Base-by-base conservation (phyloP, 2,329 filamentous ascomycete genomes). In the Penicillium sclerotigenum region DNA sequence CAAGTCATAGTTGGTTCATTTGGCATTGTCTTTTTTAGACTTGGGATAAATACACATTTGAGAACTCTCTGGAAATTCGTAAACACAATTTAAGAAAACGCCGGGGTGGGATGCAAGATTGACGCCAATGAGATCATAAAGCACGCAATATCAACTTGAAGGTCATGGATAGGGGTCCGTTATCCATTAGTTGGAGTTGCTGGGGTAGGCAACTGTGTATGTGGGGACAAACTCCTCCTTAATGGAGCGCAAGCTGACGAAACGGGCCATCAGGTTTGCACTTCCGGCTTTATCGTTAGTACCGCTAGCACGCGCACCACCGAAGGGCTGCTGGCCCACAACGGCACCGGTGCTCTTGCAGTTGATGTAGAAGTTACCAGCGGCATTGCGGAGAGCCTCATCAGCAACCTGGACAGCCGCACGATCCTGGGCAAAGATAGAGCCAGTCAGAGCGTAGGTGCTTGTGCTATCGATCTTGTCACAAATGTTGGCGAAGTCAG, bases 221-320 rank as follows among this genome's bases (percentile, higher is more conserved):
- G 83, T 86, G 4, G 83, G 76, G 59, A 77, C 75, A 66, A 90
- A 91, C 78, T 91, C 88, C 80, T 91, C 88, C 83, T 89, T 89
- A 67, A 89, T 82, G 41, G 83, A 84, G 60, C 86, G 78, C 68
- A 83, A 75, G 71, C 85, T 88, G 53, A 88, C 85, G 70, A 89
- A 89, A 46, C 87, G 79, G 55, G 78, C 81, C 64, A 89, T 72
- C 59, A 89, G 72, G 72, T 84, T 85, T 63, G 79, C 73, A 67
- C 84, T 87, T 34, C 87, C 87, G 16, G 87, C 86, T 80, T 89
- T 89, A 75, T 89, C 87, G 70, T 89, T 89, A 22, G 87, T 89
- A 26, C 87, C 87, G 59, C 83, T 87, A 7, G 85, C 85, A 60
- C 87, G 79, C 13, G 84, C 81, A 51, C 87, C 87, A 22, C 87